Percentiles rank a stretch among this genome's conserved stretches.
Evolutionary conservation across 805 yeast genomes (phyloP).

Genomic region (Metschnikowia proteae): DNA sequence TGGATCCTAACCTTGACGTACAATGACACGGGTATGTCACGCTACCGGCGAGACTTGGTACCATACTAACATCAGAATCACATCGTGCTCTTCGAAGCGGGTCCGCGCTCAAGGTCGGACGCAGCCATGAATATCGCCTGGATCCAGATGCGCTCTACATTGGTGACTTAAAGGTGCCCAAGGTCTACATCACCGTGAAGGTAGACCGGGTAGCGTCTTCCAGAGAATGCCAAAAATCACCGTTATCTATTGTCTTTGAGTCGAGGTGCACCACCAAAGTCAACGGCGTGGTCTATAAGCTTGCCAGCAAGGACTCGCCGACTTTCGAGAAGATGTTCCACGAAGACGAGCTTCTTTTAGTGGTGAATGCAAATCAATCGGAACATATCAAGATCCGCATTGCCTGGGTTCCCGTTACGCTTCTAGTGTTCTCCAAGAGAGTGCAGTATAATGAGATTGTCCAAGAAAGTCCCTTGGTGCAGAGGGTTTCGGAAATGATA

Average conservation of each 20-base stretch:
- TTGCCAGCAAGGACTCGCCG: constrained; percentile 14
- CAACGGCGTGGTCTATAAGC: constrained; percentile 23
- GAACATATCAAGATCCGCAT: constrained; percentile 16
- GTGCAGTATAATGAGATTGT: constrained; percentile 12
- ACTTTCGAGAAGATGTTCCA: constrained; percentile 9
- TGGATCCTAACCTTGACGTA: constrained; percentile 15
- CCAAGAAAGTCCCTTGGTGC: constrained; percentile 14
- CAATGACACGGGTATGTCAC: constrained; percentile 16
- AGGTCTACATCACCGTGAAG: constrained; percentile 25
- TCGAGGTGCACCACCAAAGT: constrained; percentile 31
- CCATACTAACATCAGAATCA: constrained; percentile 19
- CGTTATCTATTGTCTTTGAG: constrained; percentile 22
- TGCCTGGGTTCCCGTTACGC: constrained; percentile 22
- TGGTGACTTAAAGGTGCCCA: constrained; percentile 29
- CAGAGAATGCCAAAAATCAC: constrained; percentile 11
- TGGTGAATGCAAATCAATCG: constrained; percentile 18
- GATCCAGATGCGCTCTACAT: constrained; percentile 23
- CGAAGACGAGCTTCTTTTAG: constrained; percentile 8
- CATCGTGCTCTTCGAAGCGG: constrained; percentile 11
- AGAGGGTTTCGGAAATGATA: constrained; percentile 10
- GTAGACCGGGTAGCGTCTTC: constrained; percentile 5
- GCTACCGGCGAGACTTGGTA: constrained; percentile 12
- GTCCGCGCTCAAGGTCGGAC: constrained; percentile 21
- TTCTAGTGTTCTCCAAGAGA: constrained; percentile 14
- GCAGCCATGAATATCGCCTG: constrained; percentile 23